Conservation (phyloP, 2,329 filamentous ascomycete species). For the Epichloe bromicola region DNA sequence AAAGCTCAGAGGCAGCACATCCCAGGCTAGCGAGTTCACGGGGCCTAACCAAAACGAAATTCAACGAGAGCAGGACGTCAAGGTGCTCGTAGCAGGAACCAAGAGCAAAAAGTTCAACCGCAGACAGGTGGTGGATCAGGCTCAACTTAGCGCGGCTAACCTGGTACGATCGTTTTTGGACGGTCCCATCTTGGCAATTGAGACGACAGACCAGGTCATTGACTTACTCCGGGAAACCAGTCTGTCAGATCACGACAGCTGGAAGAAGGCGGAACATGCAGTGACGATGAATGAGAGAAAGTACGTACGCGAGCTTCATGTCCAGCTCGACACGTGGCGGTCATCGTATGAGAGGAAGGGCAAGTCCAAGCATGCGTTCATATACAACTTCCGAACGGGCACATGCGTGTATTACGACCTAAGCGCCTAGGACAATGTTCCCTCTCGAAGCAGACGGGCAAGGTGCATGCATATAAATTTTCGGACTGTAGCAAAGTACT, state of each 20-base stretch:
- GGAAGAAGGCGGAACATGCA: slow-evolving; percentile 68
- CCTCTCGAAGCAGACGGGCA: too few relatives aligned
- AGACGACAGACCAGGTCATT: slow-evolving; percentile 74
- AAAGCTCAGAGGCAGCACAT: slow-evolving; percentile 23
- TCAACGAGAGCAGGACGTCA: slow-evolving; percentile 56
- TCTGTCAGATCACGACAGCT: slow-evolving; percentile 69
- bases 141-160: slow-evolving; percentile 43
- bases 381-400: slow-evolving; percentile 84
- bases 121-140: slow-evolving; percentile 72
- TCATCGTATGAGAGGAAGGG: slow-evolving; percentile 39
- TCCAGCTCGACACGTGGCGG: slow-evolving; percentile 54
- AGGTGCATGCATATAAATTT: neutral
- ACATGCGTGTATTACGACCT: slow-evolving; percentile 80
- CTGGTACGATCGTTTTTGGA: slow-evolving; percentile 59
- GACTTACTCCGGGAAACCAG: slow-evolving; percentile 61
- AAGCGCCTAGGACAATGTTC: slow-evolving; percentile 20
- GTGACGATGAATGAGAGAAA: slow-evolving; percentile 66
- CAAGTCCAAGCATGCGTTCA: slow-evolving; percentile 59
- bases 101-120: slow-evolving; percentile 88
- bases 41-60: slow-evolving; percentile 14
- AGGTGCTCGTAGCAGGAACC: slow-evolving; percentile 71
- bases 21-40: slow-evolving; percentile 17
- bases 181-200: slow-evolving; percentile 75
- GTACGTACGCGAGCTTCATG: slow-evolving; percentile 73
- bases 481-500: too few relatives aligned